Conservation (phyloP, 2,329 filamentous ascomycete species). For the Leptographium procerum region DNA sequence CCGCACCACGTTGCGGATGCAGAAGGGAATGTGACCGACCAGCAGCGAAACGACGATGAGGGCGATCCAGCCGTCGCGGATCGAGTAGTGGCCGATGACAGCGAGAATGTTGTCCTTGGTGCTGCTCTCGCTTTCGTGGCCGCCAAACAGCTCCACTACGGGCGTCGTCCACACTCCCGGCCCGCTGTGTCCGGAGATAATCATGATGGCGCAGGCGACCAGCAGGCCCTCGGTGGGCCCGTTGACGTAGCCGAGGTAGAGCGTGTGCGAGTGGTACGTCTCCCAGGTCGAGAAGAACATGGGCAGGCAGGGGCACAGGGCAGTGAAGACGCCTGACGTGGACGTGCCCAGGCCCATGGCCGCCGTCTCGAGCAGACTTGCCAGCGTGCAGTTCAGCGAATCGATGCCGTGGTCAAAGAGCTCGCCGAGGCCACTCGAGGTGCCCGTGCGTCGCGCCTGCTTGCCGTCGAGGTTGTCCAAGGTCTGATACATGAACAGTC, state of each 20-base stretch:
- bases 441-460: constrained; percentile 87
- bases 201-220: constrained; percentile 78
- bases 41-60: constrained; percentile 56
- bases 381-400: constrained; percentile 92
- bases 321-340: constrained; percentile 79
- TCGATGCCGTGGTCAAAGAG: constrained; percentile 99
- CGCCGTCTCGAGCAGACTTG: constrained; percentile 78
- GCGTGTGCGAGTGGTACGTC: constrained; percentile 94
- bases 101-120: constrained; percentile 39
- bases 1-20: constrained; percentile 72
- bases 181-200: constrained; percentile 75
- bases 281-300: constrained; percentile 99
- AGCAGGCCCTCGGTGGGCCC: constrained; percentile 92
- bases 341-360: constrained; percentile 86
- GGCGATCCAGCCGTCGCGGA: constrained; percentile 80
- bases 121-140: constrained; percentile 18
- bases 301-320: constrained; percentile 78
- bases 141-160: constrained; percentile 57
- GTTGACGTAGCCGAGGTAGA: constrained; percentile 94
- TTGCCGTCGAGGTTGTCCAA: constrained; percentile 99
- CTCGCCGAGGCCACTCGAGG: constrained; percentile 87
- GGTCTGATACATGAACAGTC: constrained; percentile 97
- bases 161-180: constrained; percentile 76
- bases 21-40: constrained; percentile 72
- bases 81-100: constrained; percentile 57